These are phyloP conservation scores for Russula earlei DNA, from an alignment of 768 basidiomycete species.

Conservation along the genomic window DNA sequence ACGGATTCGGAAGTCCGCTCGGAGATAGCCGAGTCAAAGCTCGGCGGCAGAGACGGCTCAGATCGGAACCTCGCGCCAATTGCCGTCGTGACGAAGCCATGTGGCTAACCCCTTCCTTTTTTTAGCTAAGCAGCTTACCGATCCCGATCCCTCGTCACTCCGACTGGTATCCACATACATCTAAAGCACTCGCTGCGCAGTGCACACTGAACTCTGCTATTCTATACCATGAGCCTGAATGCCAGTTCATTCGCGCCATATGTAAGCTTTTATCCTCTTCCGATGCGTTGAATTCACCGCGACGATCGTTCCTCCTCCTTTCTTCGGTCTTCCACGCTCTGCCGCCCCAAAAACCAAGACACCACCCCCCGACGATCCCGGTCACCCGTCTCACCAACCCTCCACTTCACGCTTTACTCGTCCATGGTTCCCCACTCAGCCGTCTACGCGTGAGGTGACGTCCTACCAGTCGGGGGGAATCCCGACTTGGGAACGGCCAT, in stretches of 20 bases:
- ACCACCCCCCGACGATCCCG: slow-evolving; percentile 49
- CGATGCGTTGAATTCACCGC: not conserved
- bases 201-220: not conserved
- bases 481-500: slow-evolving; percentile 45
- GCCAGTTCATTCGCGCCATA: slow-evolving; percentile 55
- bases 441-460: slow-evolving; percentile 26
- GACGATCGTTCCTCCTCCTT: not conserved
- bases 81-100: too few species aligned
- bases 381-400: slow-evolving; percentile 21
- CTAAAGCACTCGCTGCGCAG: not conserved
- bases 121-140: too few species aligned
- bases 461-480: slow-evolving; percentile 68
- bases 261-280: slow-evolving; percentile 29
- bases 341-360: slow-evolving; percentile 29
- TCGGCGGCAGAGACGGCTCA: not conserved
- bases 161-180: too few species aligned
- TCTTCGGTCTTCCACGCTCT: too few species aligned
- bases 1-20: slow-evolving; percentile 26
- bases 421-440: slow-evolving; percentile 44
- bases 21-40: slow-evolving; percentile 33
- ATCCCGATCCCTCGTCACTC: too few species aligned
- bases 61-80: not conserved
- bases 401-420: slow-evolving; percentile 27
- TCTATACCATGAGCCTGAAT: slow-evolving; percentile 28
- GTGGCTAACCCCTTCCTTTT: too few species aligned